phyloP scores from a whole-genome alignment of 2,329 filamentous ascomycete species.

The Erysiphe pulchra region DNA sequence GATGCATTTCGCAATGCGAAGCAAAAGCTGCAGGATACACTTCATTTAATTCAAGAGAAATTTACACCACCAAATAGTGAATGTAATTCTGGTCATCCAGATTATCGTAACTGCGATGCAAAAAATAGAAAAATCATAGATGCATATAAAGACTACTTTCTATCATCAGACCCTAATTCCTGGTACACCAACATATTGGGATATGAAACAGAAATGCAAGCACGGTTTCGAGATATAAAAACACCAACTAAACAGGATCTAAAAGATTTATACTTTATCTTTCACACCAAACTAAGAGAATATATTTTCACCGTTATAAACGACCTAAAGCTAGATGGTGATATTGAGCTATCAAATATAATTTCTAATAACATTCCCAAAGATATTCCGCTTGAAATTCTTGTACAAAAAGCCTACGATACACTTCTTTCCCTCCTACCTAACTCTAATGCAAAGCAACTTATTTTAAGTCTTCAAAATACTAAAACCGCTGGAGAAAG shows the following conservation, averaged over 20 bases:
- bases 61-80: conserved; percentile 4
- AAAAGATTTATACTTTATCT: conserved; percentile 7
- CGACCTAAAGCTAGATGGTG: conserved; percentile 1
- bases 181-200: conserved; percentile 6
- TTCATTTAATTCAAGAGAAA: conserved; percentile 5
- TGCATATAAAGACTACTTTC: conserved; percentile 11
- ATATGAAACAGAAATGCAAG: conserved; percentile 6
- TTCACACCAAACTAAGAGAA: conserved; percentile 6
- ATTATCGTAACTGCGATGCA: conserved; percentile 7
- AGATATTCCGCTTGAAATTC: conserved; percentile 4
- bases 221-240: conserved; percentile 6
- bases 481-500: conserved; percentile 7
- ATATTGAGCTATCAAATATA: background rate
- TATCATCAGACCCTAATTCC: conserved; percentile 5
- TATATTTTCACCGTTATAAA: conserved; percentile 8
- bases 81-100: conserved; percentile 6
- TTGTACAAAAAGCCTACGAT: conserved; percentile 1
- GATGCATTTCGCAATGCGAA: conserved; percentile 7
- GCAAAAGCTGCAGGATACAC: conserved; percentile 4
- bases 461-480: conserved; percentile 4
- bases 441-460: conserved; percentile 2
- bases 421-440: background rate
- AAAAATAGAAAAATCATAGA: conserved; percentile 7
- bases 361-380: conserved; percentile 4
- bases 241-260: conserved; percentile 2